Evolutionary conservation across 139 green algal species (phyloP).

Genomic region (Ostreobium quekettii): DNA sequence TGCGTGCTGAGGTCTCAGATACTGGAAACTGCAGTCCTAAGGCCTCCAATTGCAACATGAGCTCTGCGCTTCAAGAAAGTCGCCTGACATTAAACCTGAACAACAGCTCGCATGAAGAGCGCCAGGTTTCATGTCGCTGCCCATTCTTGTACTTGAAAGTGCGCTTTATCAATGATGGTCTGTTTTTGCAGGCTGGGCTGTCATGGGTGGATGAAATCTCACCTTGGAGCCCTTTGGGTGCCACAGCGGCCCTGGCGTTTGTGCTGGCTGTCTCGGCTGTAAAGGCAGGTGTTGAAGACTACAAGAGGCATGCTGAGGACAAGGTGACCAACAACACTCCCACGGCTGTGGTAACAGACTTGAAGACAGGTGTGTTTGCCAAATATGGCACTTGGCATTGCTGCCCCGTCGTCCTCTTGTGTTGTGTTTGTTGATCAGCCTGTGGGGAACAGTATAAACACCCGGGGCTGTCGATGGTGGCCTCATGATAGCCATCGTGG

Average conservation of each 20-base stretch:
- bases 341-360: too few relatives aligned
- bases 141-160: background rate
- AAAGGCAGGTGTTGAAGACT: constrained; percentile 52
- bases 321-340: constrained; percentile 43
- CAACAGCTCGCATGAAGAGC: background rate
- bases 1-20: too few relatives aligned
- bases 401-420: too few relatives aligned
- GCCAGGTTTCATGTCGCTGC: background rate
- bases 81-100: background rate
- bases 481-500: too few relatives aligned
- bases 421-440: too few relatives aligned
- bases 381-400: too few relatives aligned
- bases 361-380: too few relatives aligned
- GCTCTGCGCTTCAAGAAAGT: background rate
- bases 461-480: too few relatives aligned
- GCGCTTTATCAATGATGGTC: background rate
- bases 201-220: constrained; percentile 5
- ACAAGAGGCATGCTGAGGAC: constrained; percentile 51
- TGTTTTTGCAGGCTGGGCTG: background rate
- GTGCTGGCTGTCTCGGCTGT: constrained; percentile 47
- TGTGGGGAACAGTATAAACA: too few relatives aligned
- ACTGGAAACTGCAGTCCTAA: background rate
- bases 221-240: background rate
- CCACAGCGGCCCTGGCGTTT: constrained; percentile 48
- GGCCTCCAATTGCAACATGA: background rate